Conservation (phyloP, 2,329 filamentous ascomycete species). For the Ophiostoma piceae region DNA sequence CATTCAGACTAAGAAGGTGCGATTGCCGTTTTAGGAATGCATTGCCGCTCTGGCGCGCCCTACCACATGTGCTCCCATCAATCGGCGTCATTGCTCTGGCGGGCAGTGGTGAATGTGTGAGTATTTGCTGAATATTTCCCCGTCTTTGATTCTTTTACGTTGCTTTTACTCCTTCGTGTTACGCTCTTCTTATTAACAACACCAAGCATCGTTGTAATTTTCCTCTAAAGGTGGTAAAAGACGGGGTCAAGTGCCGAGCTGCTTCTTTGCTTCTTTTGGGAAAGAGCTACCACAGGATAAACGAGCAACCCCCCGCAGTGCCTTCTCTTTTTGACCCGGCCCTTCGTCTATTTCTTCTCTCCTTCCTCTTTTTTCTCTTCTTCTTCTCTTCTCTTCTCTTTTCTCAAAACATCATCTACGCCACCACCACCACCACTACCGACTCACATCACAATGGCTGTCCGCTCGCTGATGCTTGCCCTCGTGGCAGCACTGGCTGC, state of each 20-base stretch:
- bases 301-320: neutral
- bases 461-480: constrained; percentile 23
- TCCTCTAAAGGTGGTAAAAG: neutral
- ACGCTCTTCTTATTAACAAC: neutral
- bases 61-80: constrained; percentile 11
- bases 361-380: neutral
- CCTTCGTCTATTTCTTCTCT: neutral
- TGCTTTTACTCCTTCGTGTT: neutral
- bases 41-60: constrained; percentile 18
- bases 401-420: neutral
- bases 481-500: constrained; percentile 22
- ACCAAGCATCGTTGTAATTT: neutral
- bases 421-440: neutral
- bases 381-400: neutral
- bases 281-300: neutral
- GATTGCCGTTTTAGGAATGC: constrained; percentile 25
- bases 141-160: neutral
- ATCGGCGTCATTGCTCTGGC: neutral
- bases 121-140: neutral
- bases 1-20: constrained; percentile 1
- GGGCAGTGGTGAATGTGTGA: neutral
- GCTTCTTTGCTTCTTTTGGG: neutral
- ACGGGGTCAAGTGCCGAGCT: constrained; percentile 7
- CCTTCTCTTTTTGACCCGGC: constrained; percentile 2
- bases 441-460: constrained; percentile 11